phyloP scores from a whole-genome alignment of 2,329 filamentous ascomycete genomes.

The Aspergillus hiratsukae region DNA sequence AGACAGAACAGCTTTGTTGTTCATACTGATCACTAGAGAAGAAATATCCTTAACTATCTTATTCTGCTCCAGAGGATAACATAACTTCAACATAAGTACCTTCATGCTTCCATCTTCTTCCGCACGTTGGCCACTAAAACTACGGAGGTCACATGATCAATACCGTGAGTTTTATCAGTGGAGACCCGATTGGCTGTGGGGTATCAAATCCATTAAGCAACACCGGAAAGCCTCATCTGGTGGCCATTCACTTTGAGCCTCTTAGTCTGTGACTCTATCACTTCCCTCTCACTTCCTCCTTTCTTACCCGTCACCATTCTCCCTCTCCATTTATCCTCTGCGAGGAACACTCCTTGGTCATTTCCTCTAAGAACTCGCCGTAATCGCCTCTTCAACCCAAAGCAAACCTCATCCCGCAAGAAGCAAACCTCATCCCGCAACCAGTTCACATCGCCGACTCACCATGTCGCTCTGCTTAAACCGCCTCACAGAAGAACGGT shows the following conservation, averaged over 20 bases:
- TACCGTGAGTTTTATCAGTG: not conserved
- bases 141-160: constrained; percentile 5
- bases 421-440: not conserved
- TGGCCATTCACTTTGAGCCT: not conserved
- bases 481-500: constrained; percentile 84
- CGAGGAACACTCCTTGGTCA: not conserved
- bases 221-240: not conserved
- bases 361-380: not conserved
- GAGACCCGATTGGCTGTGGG: constrained; percentile 16
- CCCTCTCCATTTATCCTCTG: not conserved
- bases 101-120: not conserved
- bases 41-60: not conserved
- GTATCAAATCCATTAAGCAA: constrained; percentile 8
- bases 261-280: not conserved
- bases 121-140: not conserved
- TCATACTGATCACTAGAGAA: not conserved
- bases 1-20: not conserved
- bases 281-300: constrained; percentile 1
- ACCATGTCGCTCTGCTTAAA: constrained; percentile 84
- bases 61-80: not conserved
- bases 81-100: not conserved
- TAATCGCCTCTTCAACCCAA: not conserved
- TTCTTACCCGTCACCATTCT: not conserved
- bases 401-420: not conserved
- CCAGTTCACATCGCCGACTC: constrained; percentile 1